Evolutionary conservation across 2,329 filamentous ascomycete genomes (phyloP).

Genomic region (Exserohilum turcica): DNA sequence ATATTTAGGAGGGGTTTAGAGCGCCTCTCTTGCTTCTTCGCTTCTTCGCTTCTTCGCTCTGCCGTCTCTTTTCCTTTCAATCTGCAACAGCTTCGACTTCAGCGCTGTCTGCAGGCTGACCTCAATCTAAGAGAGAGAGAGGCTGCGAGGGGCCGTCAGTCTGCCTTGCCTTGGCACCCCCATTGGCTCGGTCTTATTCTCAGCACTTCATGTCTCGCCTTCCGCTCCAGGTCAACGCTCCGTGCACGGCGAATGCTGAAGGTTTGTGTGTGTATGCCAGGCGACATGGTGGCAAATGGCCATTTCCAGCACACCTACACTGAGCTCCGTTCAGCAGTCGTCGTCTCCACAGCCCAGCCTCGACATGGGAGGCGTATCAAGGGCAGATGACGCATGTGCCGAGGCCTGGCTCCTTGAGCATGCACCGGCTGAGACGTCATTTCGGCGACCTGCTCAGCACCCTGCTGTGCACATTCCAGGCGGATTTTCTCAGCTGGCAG

Average conservation of each 20-base stretch:
- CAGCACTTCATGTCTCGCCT: neutral
- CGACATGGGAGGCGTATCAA: neutral
- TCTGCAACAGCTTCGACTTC: neutral
- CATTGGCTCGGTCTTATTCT: conserved; percentile 2
- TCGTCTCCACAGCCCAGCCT: neutral
- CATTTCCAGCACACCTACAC: neutral
- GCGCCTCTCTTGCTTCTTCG: no score
- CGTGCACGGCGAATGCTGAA: neutral
- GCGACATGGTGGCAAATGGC: neutral
- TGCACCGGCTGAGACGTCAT: neutral
- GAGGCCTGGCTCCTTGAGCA: neutral
- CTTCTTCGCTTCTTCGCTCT: no score
- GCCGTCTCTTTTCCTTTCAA: neutral
- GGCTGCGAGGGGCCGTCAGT: neutral
- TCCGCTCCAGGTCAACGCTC: neutral
- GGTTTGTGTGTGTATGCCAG: neutral
- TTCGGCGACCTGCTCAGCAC: neutral
- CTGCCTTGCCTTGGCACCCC: conserved; percentile 8
- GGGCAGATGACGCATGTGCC: neutral
- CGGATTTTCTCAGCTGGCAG: neutral
- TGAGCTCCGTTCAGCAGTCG: neutral
- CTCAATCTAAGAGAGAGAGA: neutral
- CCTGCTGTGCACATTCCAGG: neutral
- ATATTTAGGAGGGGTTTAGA: no score
- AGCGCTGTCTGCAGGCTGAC: neutral